phyloP scores from a whole-genome alignment of 108 stramenopile species.

The Seminavis robusta region DNA sequence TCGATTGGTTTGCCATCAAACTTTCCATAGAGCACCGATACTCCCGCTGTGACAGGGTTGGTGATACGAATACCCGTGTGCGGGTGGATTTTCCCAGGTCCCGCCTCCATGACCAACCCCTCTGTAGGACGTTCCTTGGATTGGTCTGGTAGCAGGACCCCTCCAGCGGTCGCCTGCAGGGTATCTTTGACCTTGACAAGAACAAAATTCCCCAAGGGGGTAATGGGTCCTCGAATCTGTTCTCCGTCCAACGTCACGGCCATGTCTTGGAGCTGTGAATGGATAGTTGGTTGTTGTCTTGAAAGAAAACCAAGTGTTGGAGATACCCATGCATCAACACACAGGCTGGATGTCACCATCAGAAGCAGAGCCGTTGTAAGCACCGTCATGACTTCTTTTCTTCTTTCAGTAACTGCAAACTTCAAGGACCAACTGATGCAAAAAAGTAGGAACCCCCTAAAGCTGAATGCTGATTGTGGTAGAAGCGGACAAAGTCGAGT shows the following conservation, averaged over 20 bases:
- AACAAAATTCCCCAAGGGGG: slow-evolving; percentile 82
- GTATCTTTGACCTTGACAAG: slow-evolving; percentile 83
- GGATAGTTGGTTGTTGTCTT: too few relatives aligned
- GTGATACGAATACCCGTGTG: slow-evolving; percentile 79
- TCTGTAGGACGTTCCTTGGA: slow-evolving; percentile 89
- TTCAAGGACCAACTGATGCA: too few relatives aligned
- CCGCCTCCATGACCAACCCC: slow-evolving; percentile 86
- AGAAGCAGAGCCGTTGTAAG: too few relatives aligned
- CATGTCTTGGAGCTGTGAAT: too few relatives aligned
- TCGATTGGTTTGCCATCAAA: slow-evolving; percentile 84
- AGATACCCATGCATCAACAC: too few relatives aligned
- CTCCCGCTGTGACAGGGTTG: slow-evolving; percentile 77
- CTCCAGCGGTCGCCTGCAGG: slow-evolving; percentile 84
- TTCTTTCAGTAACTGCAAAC: too few relatives aligned
- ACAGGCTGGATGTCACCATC: too few relatives aligned
- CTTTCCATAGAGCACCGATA: slow-evolving; percentile 89
- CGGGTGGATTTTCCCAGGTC: slow-evolving; percentile 88
- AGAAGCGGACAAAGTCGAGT: too few relatives aligned
- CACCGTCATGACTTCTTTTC: too few relatives aligned
- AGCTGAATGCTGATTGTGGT: too few relatives aligned
- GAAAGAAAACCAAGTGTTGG: too few relatives aligned
- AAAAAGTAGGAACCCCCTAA: too few relatives aligned
- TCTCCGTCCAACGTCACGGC: slow-evolving; percentile 68
- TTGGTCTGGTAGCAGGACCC: slow-evolving; percentile 87
- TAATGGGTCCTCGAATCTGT: slow-evolving; percentile 76